These are phyloP conservation scores for Galeopsis tetrahit DNA, from an alignment of 257 asterid species.

Conservation along the genomic window DNA sequence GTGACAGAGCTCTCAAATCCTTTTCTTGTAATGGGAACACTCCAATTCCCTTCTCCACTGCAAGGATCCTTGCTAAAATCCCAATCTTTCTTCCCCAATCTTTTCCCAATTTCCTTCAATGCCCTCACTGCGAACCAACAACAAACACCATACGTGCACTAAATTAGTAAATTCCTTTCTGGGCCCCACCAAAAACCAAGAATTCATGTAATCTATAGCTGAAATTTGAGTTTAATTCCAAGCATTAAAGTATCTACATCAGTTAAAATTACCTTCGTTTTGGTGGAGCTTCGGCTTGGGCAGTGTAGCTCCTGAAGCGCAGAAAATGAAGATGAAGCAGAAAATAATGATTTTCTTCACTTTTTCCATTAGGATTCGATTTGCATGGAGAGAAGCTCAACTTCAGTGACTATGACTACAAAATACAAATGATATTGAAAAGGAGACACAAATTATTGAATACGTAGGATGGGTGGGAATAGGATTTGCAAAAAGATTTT, in stretches of 20 bases:
- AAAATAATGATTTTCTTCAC: conserved; percentile 35
- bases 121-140: conserved; percentile 53
- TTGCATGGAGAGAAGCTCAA: conserved; percentile 38
- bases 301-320: conserved; percentile 44
- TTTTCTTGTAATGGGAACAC: conserved; percentile 51
- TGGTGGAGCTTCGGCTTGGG: conserved; percentile 48
- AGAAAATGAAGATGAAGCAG: conserved; percentile 38
- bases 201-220: background rate
- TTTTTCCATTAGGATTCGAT: background rate
- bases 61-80: conserved; percentile 77
- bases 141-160: conserved; percentile 4
- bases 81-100: conserved; percentile 83
- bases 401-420: conserved; percentile 10
- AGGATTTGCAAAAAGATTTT: background rate
- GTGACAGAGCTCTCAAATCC: conserved; percentile 69
- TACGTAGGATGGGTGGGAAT: background rate
- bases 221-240: background rate
- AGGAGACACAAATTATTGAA: conserved; percentile 1
- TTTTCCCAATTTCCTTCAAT: conserved; percentile 61
- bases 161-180: background rate
- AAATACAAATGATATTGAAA: background rate
- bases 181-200: conserved; percentile 26
- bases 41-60: conserved; percentile 80
- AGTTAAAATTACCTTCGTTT: conserved; percentile 59
- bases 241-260: background rate